phyloP scores from a whole-genome alignment of 352 stramenopile species.

The Phytopythium kandeliae region DNA sequence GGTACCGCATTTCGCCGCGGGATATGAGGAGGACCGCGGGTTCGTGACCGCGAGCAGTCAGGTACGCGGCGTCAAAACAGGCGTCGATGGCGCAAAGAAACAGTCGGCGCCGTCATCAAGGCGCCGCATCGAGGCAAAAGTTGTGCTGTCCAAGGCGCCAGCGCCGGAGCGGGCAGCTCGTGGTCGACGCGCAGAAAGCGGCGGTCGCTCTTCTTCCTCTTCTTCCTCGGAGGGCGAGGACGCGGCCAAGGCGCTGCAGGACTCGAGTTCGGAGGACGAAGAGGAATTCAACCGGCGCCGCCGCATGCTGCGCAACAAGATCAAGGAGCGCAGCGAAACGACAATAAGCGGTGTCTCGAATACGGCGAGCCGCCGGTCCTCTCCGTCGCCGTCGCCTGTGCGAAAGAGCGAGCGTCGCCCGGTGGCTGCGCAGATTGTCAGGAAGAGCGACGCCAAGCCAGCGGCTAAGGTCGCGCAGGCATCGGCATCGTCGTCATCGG shows the following conservation, averaged over 20 bases:
- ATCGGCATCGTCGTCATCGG: conserved; percentile 28
- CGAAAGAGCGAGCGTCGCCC: conserved; percentile 11
- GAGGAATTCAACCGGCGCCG: conserved; percentile 65
- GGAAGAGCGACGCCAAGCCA: conserved; percentile 9
- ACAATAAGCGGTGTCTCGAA: neutral
- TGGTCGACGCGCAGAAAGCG: conserved; percentile 1
- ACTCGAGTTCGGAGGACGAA: conserved; percentile 76
- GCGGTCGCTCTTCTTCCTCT: neutral
- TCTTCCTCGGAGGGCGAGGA: conserved; percentile 22
- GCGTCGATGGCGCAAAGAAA: conserved; percentile 12
- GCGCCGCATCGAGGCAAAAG: conserved; percentile 54
- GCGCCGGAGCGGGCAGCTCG: neutral
- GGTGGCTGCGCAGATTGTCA: conserved; percentile 35
- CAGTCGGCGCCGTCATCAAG: conserved; percentile 14
- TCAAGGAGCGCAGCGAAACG: conserved; percentile 14
- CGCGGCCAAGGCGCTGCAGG: conserved; percentile 47
- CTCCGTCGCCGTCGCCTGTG: neutral
- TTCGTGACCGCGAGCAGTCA: conserved; percentile 70
- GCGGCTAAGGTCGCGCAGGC: conserved; percentile 1
- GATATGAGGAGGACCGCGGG: conserved; percentile 71
- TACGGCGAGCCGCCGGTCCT: neutral
- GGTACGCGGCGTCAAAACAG: conserved; percentile 32
- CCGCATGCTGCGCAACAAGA: conserved; percentile 52
- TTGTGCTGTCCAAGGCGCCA: conserved; percentile 25
- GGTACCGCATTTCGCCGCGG: conserved; percentile 65